These are phyloP conservation scores for Phenoliferia sp. DNA, from an alignment of 1,284 basidiomycete species.

Conservation along the genomic window DNA sequence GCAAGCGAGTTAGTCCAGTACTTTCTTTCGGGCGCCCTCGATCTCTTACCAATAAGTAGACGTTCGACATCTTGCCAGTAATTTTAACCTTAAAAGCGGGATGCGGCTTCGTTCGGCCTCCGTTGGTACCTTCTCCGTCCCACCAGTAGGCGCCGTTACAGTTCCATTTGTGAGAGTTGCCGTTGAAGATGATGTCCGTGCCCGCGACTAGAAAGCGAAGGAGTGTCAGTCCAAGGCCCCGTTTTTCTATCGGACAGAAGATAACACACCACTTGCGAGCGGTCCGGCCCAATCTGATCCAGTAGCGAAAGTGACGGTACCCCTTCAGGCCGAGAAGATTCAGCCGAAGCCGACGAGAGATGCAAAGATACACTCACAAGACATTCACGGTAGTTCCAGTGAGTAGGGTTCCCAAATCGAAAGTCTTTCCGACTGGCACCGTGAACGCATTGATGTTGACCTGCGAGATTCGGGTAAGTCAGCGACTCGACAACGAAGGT, in stretches of 20 bases:
- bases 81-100: slow-evolving; percentile 12
- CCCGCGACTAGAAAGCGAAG: neutral
- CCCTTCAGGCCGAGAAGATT: neutral
- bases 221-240: neutral
- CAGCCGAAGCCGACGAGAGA: neutral
- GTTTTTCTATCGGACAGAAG: neutral
- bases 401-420: neutral
- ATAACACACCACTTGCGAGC: neutral
- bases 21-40: neutral
- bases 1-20: neutral
- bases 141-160: slow-evolving; percentile 27
- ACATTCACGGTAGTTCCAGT: slow-evolving; percentile 2
- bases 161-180: slow-evolving; percentile 27
- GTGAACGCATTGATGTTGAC: slow-evolving; percentile 4
- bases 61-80: slow-evolving; percentile 16
- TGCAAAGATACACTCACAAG: neutral
- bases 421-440: slow-evolving; percentile 6
- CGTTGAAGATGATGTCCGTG: slow-evolving; percentile 26
- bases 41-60: slow-evolving; percentile 7
- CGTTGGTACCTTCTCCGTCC: slow-evolving; percentile 29
- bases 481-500: neutral
- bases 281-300: neutral
- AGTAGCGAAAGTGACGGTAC: slow-evolving; percentile 6
- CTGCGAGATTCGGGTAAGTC: neutral
- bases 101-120: slow-evolving; percentile 10